These are phyloP conservation scores for Macaranga tanarius DNA, from an alignment of 441 rosid species.

Conservation along the genomic window DNA sequence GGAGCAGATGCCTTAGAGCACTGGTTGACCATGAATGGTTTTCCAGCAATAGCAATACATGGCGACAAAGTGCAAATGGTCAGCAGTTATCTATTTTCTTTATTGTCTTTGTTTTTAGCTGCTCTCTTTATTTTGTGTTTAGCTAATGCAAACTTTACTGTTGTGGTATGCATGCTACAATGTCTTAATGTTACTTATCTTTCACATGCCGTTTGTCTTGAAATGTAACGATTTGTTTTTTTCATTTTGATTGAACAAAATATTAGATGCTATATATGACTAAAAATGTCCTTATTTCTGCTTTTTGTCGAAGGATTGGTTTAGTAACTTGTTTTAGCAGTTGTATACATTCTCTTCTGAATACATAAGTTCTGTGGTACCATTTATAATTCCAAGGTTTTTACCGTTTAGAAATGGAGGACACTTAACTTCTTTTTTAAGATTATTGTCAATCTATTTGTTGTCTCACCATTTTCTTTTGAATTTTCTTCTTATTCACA, in stretches of 20 bases:
- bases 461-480: background rate
- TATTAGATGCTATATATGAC: background rate
- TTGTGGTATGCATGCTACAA: background rate
- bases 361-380: background rate
- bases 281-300: background rate
- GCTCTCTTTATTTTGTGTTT: background rate
- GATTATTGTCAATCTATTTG: background rate
- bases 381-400: background rate
- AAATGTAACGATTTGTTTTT: no score
- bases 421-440: background rate
- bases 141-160: background rate
- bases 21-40: constrained; percentile 65
- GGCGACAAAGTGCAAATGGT: constrained; percentile 76
- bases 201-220: background rate
- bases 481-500: no score
- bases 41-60: constrained; percentile 76
- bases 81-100: background rate
- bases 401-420: background rate
- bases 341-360: background rate
- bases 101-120: background rate
- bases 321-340: background rate
- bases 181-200: background rate
- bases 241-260: no score
- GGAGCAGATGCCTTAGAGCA: constrained; percentile 76
- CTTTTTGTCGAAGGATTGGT: background rate